A percentile compares a stretch with the other conserved stretches of the same genome.
phyloP scores from a whole-genome alignment of 345 rosid species.

The Fremontodendron californicum region DNA sequence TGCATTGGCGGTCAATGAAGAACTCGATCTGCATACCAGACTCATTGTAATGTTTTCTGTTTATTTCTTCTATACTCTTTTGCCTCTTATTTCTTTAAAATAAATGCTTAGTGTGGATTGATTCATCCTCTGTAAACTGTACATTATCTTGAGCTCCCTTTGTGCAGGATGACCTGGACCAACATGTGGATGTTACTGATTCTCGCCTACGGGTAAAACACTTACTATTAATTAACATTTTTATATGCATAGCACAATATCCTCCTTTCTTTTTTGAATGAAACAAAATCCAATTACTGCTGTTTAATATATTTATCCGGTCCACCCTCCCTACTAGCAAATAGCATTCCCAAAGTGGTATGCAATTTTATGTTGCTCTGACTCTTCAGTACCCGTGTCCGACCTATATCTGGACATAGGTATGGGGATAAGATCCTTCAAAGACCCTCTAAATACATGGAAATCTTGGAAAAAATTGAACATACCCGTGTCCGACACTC shows the following conservation, averaged over 20 bases:
- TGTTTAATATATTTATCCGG: neutral
- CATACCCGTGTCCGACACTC: too few species aligned
- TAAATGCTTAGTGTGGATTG: neutral
- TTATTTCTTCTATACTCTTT: neutral
- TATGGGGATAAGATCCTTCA: too few species aligned
- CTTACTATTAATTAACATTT: neutral
- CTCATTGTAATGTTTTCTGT: slow-evolving; percentile 55
- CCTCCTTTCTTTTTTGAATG: neutral
- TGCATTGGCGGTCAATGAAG: slow-evolving; percentile 79
- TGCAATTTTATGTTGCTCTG: too few species aligned
- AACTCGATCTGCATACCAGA: slow-evolving; percentile 69
- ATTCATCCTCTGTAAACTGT: neutral
- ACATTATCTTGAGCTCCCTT: slow-evolving; percentile 7
- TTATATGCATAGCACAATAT: neutral
- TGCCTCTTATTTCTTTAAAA: neutral
- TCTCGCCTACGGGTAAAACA: slow-evolving; percentile 76
- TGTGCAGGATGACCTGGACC: slow-evolving; percentile 85
- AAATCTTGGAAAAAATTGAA: too few species aligned
- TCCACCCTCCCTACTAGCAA: neutral
- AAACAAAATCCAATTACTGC: neutral
- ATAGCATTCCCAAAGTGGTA: too few species aligned
- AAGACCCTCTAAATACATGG: too few species aligned
- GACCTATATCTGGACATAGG: too few species aligned
- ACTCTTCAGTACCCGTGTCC: too few species aligned
- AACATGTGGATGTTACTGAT: slow-evolving; percentile 88